Conservation (phyloP, 768 basidiomycete genomes). For the Boletus tylopilopsis region DNA sequence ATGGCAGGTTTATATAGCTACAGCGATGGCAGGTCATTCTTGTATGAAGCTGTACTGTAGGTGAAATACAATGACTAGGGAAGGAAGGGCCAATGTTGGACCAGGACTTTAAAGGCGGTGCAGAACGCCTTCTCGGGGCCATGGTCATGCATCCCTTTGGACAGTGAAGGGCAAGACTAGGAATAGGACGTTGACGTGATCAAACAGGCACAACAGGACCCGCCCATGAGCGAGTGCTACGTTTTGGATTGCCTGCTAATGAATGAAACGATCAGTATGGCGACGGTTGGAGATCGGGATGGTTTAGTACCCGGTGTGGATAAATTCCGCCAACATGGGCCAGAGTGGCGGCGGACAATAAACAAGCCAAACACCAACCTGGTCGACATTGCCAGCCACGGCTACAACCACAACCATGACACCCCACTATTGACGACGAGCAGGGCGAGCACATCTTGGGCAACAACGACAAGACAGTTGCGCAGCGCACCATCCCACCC, state of each 20-base stretch:
- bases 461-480: conserved; percentile 44
- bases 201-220: no score
- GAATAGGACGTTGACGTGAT: not conserved
- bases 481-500: conserved; percentile 42
- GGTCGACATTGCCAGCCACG: conserved; percentile 18
- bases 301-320: conserved; percentile 3
- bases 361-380: conserved; percentile 26
- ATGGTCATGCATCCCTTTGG: not conserved
- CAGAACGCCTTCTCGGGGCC: not conserved
- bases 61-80: no score
- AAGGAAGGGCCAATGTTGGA: no score
- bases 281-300: no score
- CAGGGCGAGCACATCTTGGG: conserved; percentile 1
- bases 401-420: no score
- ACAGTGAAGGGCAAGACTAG: not conserved
- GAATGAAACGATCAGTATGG: not conserved
- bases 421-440: conserved; percentile 6
- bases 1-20: conserved; percentile 12
- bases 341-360: conserved; percentile 11
- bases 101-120: no score
- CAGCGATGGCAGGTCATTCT: not conserved
- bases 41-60: conserved; percentile 6
- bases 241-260: not conserved
- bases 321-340: conserved; percentile 16
- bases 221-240: not conserved